Evolutionary conservation across 1,139 yeast species (phyloP).

Genomic region (Sugiyamaella xylanicola): DNA sequence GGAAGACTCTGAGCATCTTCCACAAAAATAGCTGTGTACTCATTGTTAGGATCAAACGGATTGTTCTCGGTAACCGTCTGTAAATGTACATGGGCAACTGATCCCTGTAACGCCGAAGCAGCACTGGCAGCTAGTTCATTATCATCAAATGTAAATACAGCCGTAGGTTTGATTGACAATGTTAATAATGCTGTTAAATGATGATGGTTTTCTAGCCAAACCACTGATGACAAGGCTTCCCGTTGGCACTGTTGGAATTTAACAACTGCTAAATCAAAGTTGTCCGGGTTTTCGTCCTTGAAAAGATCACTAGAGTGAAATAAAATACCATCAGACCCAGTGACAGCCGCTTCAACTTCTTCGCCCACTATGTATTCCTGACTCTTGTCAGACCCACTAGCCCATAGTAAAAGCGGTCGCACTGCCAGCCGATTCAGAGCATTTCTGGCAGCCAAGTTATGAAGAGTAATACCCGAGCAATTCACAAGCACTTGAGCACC

Average conservation of each 20-base stretch:
- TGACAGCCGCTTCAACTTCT: slow-evolving; percentile 33
- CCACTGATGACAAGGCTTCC: slow-evolving; percentile 16
- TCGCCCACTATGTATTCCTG: slow-evolving; percentile 33
- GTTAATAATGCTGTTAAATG: slow-evolving; percentile 14
- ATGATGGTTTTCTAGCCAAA: slow-evolving; percentile 5
- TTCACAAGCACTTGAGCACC: slow-evolving; percentile 31
- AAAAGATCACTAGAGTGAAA: slow-evolving; percentile 26
- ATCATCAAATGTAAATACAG: slow-evolving; percentile 16
- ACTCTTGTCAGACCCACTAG: slow-evolving; percentile 24
- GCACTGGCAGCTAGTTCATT: slow-evolving; percentile 6
- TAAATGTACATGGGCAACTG: slow-evolving; percentile 17
- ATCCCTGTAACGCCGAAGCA: background rate
- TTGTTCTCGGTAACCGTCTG: slow-evolving; percentile 5
- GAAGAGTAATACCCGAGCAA: slow-evolving; percentile 32
- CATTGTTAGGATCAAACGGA: background rate
- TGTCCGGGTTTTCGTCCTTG: slow-evolving; percentile 10
- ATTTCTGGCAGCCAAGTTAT: slow-evolving; percentile 32
- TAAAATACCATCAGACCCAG: slow-evolving; percentile 35
- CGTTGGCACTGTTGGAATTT: slow-evolving; percentile 15
- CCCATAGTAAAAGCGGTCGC: slow-evolving; percentile 34
- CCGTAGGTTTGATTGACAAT: slow-evolving; percentile 17
- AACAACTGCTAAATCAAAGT: background rate
- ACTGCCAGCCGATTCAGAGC: slow-evolving; percentile 29
- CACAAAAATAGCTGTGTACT: slow-evolving; percentile 3
- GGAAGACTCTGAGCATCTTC: slow-evolving; percentile 14